Conservation (phyloP, 2,329 filamentous ascomycete genomes). For the Ilyonectria mors-panacis region DNA sequence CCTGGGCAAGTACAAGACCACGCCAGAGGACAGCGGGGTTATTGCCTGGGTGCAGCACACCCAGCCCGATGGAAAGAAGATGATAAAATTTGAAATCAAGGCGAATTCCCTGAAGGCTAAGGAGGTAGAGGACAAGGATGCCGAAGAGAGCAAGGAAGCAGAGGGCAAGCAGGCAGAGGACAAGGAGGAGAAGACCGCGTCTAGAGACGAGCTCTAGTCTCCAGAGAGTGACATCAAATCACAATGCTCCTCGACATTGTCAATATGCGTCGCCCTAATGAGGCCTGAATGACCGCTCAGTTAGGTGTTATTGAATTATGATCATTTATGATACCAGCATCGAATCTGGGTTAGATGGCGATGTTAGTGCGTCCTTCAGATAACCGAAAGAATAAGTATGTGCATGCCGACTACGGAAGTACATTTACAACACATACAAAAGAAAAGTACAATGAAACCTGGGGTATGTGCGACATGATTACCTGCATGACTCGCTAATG, state of each 20-base stretch:
- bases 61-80: slow-evolving; percentile 49
- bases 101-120: slow-evolving; percentile 53
- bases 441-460: too few relatives aligned
- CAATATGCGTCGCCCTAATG: not conserved
- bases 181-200: not conserved
- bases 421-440: not conserved
- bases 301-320: not conserved
- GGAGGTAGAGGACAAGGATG: slow-evolving; percentile 25
- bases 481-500: too few relatives aligned
- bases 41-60: slow-evolving; percentile 52
- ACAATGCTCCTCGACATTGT: not conserved
- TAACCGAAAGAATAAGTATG: not conserved
- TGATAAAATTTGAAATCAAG: slow-evolving; percentile 55
- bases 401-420: not conserved
- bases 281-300: not conserved
- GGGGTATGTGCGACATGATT: too few relatives aligned
- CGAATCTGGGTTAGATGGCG: not conserved
- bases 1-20: slow-evolving; percentile 48
- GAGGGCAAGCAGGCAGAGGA: not conserved
- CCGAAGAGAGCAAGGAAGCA: slow-evolving; percentile 12
- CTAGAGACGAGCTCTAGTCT: not conserved
- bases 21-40: slow-evolving; percentile 45
- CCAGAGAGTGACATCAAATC: not conserved
- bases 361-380: not conserved
- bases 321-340: not conserved